These are phyloP conservation scores for Aspergillus indologenus DNA, from an alignment of 495 filamentous ascomycete genomes.

Conservation along the genomic window DNA sequence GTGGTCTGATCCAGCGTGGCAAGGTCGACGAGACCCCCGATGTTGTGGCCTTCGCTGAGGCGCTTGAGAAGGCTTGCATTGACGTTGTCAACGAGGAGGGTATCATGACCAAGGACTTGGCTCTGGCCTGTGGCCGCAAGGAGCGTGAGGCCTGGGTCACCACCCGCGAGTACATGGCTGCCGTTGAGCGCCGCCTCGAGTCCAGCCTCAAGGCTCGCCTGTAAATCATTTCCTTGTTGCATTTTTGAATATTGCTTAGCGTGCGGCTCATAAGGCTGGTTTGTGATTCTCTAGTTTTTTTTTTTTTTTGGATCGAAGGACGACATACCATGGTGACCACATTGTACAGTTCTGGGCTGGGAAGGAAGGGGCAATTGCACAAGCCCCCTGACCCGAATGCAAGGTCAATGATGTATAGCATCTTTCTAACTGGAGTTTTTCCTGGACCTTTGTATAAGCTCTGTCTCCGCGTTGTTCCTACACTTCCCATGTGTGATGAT, in stretches of 20 bases:
- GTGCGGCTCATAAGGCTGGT: slow-evolving; percentile 5
- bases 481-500: background rate
- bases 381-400: background rate
- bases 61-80: slow-evolving; percentile 88
- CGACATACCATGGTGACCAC: slow-evolving; percentile 10
- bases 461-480: background rate
- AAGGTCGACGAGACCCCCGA: slow-evolving; percentile 87
- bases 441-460: background rate
- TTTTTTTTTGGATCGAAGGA: slow-evolving; percentile 4
- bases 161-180: slow-evolving; percentile 81
- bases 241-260: slow-evolving; percentile 18
- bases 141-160: slow-evolving; percentile 80
- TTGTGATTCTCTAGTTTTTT: slow-evolving; percentile 4
- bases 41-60: slow-evolving; percentile 82
- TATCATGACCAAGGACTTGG: slow-evolving; percentile 98
- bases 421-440: background rate
- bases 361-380: background rate
- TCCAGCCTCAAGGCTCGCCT: slow-evolving; percentile 50
- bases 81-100: slow-evolving; percentile 90
- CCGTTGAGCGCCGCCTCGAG: slow-evolving; percentile 85
- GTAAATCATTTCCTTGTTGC: slow-evolving; percentile 25
- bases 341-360: slow-evolving; percentile 20
- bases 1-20: slow-evolving; percentile 88
- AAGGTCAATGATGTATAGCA: background rate
- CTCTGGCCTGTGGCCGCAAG: slow-evolving; percentile 83